These are phyloP conservation scores for Apostasia shenzhenica DNA, from an alignment of 106 monocot species.

Conservation along the genomic window DNA sequence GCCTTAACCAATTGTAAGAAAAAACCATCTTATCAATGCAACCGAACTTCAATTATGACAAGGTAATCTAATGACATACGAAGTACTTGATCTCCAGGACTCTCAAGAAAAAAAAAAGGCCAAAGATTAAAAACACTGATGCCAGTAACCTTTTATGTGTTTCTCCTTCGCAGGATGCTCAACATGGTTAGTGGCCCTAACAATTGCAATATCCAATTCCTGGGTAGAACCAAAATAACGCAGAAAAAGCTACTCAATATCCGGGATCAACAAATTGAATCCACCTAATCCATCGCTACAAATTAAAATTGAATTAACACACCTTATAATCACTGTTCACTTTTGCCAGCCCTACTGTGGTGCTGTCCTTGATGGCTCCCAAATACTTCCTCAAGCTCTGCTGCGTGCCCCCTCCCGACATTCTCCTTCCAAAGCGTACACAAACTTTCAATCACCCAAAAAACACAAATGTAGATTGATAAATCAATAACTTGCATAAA, in stretches of 20 bases:
- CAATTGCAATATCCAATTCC: constrained; percentile 82
- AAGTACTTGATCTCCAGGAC: background rate
- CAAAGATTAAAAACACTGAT: background rate
- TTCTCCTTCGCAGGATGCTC: constrained; percentile 82
- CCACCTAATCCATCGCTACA: no score
- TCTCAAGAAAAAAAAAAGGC: background rate
- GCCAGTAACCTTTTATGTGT: constrained; percentile 46
- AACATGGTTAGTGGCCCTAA: constrained; percentile 75
- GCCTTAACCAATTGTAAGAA: no score
- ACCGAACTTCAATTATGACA: no score
- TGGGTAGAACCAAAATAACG: background rate
- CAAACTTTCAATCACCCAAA: background rate
- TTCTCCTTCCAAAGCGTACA: constrained; percentile 5
- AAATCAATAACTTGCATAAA: no score
- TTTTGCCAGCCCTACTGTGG: constrained; percentile 66
- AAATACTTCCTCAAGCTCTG: constrained; percentile 65
- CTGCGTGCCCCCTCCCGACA: constrained; percentile 39
- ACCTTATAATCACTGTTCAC: constrained; percentile 87
- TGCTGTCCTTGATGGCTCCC: constrained; percentile 72
- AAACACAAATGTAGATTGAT: no score
- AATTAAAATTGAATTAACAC: background rate
- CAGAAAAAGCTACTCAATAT: background rate
- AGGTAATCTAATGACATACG: background rate
- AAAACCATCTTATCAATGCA: no score
- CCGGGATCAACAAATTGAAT: background rate